These are phyloP conservation scores for Lotmaria passim DNA, from an alignment of 208 protist species.

Conservation along the genomic window DNA sequence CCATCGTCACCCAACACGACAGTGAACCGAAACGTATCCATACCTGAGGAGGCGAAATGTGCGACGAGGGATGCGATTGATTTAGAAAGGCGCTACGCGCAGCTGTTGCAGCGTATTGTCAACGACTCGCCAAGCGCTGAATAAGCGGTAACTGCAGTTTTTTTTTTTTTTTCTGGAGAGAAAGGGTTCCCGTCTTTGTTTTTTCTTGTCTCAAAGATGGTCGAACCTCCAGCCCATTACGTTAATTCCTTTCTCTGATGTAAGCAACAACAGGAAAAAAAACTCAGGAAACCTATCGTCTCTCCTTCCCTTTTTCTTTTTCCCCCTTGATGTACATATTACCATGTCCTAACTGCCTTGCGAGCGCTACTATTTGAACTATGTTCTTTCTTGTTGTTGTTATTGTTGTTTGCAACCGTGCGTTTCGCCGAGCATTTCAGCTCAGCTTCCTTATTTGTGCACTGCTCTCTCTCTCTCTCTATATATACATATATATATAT, in stretches of 20 bases:
- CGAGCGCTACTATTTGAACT: too few species aligned
- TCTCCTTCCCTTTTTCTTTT: slow-evolving; percentile 12
- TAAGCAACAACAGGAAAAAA: too few species aligned
- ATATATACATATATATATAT: not conserved
- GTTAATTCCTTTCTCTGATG: not conserved
- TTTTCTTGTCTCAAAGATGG: too few species aligned
- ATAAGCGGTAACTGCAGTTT: not conserved
- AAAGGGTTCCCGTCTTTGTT: too few species aligned
- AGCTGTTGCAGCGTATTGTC: slow-evolving; percentile 20
- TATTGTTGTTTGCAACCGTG: too few species aligned
- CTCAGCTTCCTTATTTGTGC: not conserved
- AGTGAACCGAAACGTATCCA: not conserved
- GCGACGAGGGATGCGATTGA: not conserved
- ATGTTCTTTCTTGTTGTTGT: not conserved
- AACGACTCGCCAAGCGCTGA: not conserved
- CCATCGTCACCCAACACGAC: not conserved
- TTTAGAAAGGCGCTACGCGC: slow-evolving; percentile 26
- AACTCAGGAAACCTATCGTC: not conserved
- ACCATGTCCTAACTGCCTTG: not conserved
- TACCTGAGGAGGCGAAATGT: too few species aligned
- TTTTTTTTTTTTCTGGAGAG: not conserved
- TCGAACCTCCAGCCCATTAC: too few species aligned
- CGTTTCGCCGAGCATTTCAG: not conserved
- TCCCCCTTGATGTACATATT: not conserved
- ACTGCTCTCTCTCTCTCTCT: not conserved